Evolutionary conservation across 257 asterid genomes (phyloP).

Genomic region (Solanum rostratum): DNA sequence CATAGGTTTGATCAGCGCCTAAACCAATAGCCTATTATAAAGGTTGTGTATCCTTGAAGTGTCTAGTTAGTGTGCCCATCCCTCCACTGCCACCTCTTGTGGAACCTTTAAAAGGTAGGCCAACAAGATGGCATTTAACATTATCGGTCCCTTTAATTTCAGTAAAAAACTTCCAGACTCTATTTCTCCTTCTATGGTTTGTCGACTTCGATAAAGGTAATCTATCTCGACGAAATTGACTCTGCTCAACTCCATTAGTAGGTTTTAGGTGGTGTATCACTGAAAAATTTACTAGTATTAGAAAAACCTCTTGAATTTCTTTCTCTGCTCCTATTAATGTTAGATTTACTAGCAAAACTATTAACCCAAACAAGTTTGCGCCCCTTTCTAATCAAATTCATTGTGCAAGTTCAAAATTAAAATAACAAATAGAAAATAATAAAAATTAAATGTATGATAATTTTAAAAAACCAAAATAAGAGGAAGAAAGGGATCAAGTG

Average conservation of each 20-base stretch:
- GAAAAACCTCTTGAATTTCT: too few species aligned
- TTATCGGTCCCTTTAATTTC: background rate
- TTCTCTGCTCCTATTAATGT: too few species aligned
- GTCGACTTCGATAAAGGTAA: background rate
- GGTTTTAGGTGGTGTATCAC: background rate
- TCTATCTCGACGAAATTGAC: background rate
- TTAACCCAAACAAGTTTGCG: too few species aligned
- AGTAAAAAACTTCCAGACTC: background rate
- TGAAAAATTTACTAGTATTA: too few species aligned
- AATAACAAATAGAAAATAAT: too few species aligned
- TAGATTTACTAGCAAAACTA: too few species aligned
- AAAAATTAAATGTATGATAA: too few species aligned
- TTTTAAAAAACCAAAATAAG: too few species aligned
- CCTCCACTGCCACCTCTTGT: background rate
- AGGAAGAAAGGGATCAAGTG: too few species aligned
- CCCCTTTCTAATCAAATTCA: too few species aligned
- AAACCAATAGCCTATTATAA: background rate
- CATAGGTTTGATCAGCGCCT: too few species aligned
- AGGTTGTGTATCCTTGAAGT: background rate
- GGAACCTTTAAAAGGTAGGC: background rate
- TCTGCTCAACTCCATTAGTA: background rate
- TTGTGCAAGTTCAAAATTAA: too few species aligned
- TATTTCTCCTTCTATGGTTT: background rate
- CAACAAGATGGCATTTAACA: background rate
- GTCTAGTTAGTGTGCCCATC: background rate